These are phyloP conservation scores for Coemansia sp. DNA, from an alignment of 192 early-diverging fungal genomes.

Conservation along the genomic window DNA sequence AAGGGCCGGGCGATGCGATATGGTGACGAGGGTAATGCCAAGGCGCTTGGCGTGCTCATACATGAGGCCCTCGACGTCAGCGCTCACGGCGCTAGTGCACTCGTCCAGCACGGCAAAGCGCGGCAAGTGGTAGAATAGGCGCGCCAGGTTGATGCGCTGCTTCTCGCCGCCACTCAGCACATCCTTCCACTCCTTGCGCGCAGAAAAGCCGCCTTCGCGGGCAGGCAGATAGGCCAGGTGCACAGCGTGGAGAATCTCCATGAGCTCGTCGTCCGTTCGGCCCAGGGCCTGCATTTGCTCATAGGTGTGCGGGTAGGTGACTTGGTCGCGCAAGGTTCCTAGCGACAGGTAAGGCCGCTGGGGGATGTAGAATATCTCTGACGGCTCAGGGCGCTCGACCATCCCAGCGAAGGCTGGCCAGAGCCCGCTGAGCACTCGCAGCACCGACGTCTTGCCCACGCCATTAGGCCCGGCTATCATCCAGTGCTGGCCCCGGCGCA, in stretches of 20 bases:
- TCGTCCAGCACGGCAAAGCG: constrained; percentile 95
- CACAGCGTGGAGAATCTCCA: constrained; percentile 79
- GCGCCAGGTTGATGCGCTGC: constrained; percentile 90
- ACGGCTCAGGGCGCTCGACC: constrained; percentile 67
- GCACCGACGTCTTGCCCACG: constrained; percentile 86
- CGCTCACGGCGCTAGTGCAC: constrained; percentile 84
- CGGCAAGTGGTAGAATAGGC: constrained; percentile 95
- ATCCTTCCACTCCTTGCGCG: constrained; percentile 88
- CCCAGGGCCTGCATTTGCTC: constrained; percentile 77
- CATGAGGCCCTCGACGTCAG: constrained; percentile 93
- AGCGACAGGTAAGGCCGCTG: constrained; percentile 93
- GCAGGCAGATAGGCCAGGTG: constrained; percentile 80
- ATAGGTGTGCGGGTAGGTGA: constrained; percentile 94
- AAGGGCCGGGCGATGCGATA: constrained; percentile 90
- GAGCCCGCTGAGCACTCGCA: constrained; percentile 93
- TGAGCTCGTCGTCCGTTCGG: constrained; percentile 80
- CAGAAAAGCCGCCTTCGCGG: constrained; percentile 84
- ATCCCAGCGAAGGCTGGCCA: constrained; percentile 91
- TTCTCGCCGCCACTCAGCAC: constrained; percentile 95
- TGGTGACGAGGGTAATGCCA: constrained; percentile 89
- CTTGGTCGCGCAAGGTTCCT: constrained; percentile 92
- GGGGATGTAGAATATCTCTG: constrained; percentile 95
- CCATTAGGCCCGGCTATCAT: constrained; percentile 96
- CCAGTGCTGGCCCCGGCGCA: constrained; percentile 88
- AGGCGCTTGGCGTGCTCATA: constrained; percentile 76